Base-by-base conservation (phyloP, 805 yeast species). In the Metschnikowia matae region DNA sequence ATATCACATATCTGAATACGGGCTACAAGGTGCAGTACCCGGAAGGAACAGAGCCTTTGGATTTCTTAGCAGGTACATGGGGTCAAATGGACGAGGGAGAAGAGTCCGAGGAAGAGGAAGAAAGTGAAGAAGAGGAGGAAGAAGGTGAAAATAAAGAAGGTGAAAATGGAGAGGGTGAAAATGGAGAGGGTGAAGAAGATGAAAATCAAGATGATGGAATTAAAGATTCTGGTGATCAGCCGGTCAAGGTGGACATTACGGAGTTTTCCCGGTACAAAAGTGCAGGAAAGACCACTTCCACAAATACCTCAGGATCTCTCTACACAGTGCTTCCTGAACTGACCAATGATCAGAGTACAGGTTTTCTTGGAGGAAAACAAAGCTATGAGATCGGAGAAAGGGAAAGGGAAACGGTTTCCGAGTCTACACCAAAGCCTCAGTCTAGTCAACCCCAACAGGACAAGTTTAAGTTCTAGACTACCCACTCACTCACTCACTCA, bases 1-100 rank as follows among this genome's bases (percentile, higher is more conserved):
- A 73, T 51, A 54, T 57, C 3, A 65, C 66, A 39, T 73, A 73
- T 51, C 54, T 59, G 4, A 73, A 73, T 48, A 58, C 55, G 26
- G 77, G 77, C 1, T 73, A 73, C 51, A 54, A 13, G 38, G 21
- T 52, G 10, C 46, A 49, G 35, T 40, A 38, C 8, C 13, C 51
- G 17, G 58, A 54, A 15, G 58, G 56, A 31, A 43, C 53, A n/a
- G 46, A 33, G 29, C 46, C 14, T 40, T 47, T 41, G 39, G 51
- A 41, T 14, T 51, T 50, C 32, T 29, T 46, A 21, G 62, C 56
- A 2, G 54, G 39, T 3, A 45, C 63, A 23, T 73, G 78, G 78
- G 73, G 78, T 18, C 54, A 59, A 37, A 46, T 73, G 26, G 65
- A 61, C 40, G 70, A 62, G 34, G 57, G 62, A 15, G 70, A 58